These are phyloP conservation scores for Umbelopsis sp. DNA, from an alignment of 192 early-diverging fungal species.

Conservation along the genomic window DNA sequence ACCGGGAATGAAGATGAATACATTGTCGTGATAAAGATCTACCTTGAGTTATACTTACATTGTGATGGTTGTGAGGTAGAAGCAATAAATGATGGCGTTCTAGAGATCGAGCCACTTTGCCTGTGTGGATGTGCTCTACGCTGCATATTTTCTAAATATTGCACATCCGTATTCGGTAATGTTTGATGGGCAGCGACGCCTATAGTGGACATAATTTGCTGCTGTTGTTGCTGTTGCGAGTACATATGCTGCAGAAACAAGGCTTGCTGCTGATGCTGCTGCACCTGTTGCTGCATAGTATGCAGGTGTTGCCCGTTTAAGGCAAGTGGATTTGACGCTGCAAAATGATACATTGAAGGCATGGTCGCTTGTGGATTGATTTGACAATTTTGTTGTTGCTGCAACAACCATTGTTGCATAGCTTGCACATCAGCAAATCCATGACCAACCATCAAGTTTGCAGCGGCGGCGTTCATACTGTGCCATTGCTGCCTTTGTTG, in stretches of 20 bases:
- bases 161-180: neutral
- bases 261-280: slow-evolving; percentile 7
- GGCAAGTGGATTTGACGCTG: neutral
- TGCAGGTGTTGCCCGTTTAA: neutral
- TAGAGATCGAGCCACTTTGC: neutral
- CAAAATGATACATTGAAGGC: neutral
- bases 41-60: neutral
- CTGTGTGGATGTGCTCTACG: neutral
- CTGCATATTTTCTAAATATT: neutral
- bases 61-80: neutral
- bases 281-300: slow-evolving; percentile 10
- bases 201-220: slow-evolving; percentile 11
- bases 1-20: neutral
- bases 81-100: neutral
- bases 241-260: slow-evolving; percentile 5
- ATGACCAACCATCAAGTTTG: slow-evolving; percentile 20
- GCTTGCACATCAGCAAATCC: slow-evolving; percentile 18
- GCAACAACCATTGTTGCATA: slow-evolving; percentile 28
- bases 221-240: slow-evolving; percentile 25
- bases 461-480: slow-evolving; percentile 7
- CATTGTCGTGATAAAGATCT: neutral
- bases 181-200: neutral
- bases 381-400: slow-evolving; percentile 34
- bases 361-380: slow-evolving; percentile 22
- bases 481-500: slow-evolving; percentile 21